Evolutionary conservation across 129 eudicot species (phyloP).

Genomic region (Pittosporum tobira): DNA sequence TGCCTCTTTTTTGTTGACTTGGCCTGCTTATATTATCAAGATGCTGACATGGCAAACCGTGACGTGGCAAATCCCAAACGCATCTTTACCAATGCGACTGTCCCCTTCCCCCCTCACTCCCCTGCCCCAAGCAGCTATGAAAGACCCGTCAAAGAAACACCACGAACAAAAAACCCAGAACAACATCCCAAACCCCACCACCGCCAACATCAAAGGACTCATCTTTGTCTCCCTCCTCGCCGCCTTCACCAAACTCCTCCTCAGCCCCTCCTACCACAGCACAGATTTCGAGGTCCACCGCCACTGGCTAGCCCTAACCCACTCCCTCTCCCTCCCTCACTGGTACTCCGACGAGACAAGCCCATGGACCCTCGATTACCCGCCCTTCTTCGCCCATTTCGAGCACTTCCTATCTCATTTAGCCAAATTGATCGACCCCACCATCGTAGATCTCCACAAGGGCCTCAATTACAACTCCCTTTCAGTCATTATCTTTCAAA

Average conservation of each 20-base stretch:
- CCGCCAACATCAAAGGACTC: slow-evolving; percentile 23
- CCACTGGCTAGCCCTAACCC: slow-evolving; percentile 79
- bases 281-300: slow-evolving; percentile 96
- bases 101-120: neutral
- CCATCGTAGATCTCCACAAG: slow-evolving; percentile 41
- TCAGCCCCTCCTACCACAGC: slow-evolving; percentile 82
- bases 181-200: slow-evolving; percentile 12
- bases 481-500: slow-evolving; percentile 50
- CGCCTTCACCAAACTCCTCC: slow-evolving; percentile 52
- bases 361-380: slow-evolving; percentile 93
- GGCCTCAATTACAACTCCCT: slow-evolving; percentile 54
- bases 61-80: neutral
- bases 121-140: slow-evolving; percentile 5
- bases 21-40: too few relatives aligned
- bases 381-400: slow-evolving; percentile 77
- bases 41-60: too few relatives aligned
- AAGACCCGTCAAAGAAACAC: neutral
- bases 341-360: slow-evolving; percentile 77
- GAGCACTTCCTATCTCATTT: slow-evolving; percentile 47
- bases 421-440: slow-evolving; percentile 62
- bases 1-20: too few relatives aligned
- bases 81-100: neutral
- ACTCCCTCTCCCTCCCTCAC: slow-evolving; percentile 57
- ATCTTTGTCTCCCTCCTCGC: slow-evolving; percentile 46
- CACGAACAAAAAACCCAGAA: neutral